These are phyloP conservation scores for Aspergillus sclerotiicarbonarius DNA, from an alignment of 495 filamentous ascomycete genomes.

Conservation along the genomic window DNA sequence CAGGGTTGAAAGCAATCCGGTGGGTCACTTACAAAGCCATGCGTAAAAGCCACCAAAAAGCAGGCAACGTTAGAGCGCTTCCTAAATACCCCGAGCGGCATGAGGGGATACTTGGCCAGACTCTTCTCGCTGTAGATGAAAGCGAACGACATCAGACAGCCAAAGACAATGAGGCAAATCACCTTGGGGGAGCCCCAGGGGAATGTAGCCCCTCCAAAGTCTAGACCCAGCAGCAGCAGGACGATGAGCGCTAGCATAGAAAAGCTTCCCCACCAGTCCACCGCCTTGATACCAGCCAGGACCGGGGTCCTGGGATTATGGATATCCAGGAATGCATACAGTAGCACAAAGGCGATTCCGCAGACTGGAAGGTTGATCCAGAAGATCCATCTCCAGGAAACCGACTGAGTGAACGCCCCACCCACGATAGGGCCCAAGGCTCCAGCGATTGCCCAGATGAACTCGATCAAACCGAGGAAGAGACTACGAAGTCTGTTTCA, in stretches of 20 bases:
- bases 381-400: constrained; percentile 68
- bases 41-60: constrained; percentile 51
- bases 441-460: constrained; percentile 57
- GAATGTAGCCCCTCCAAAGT: constrained; percentile 69
- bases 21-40: constrained; percentile 48
- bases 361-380: constrained; percentile 72
- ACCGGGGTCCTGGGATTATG: constrained; percentile 58
- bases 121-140: constrained; percentile 70
- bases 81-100: constrained; percentile 68
- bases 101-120: constrained; percentile 71
- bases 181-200: constrained; percentile 75
- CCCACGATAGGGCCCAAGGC: constrained; percentile 67
- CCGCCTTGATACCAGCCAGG: constrained; percentile 64
- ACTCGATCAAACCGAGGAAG: constrained; percentile 53
- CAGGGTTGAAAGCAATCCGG: neutral
- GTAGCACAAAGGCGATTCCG: constrained; percentile 51
- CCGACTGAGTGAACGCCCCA: constrained; percentile 60
- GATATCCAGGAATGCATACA: constrained; percentile 59
- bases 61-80: constrained; percentile 57
- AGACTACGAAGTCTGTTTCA: constrained; percentile 44
- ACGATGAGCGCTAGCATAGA: constrained; percentile 69
- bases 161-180: constrained; percentile 75
- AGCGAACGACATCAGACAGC: constrained; percentile 55
- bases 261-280: constrained; percentile 73
- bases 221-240: constrained; percentile 74